Conservation (phyloP, 345 rosid genomes). For the Acer yangbiense region DNA sequence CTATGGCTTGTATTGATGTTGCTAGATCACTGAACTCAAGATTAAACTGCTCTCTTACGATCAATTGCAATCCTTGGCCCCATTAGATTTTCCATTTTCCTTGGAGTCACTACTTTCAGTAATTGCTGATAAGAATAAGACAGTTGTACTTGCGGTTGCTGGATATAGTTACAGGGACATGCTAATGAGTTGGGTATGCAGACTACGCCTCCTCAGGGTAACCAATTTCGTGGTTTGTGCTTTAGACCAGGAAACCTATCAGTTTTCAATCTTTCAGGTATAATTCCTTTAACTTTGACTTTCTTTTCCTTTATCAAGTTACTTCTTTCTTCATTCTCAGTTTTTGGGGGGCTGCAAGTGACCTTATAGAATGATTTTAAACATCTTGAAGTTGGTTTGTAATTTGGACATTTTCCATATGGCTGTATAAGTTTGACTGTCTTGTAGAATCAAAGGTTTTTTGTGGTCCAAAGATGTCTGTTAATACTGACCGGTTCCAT, state of each 20-base stretch:
- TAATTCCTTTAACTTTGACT: background rate
- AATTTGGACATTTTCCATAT: background rate
- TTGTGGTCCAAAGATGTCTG: background rate
- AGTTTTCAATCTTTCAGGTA: conserved; percentile 78
- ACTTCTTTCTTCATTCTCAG: background rate
- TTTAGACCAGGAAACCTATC: conserved; percentile 81
- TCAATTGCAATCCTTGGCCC: conserved; percentile 28
- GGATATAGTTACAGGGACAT: conserved; percentile 94
- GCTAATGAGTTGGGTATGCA: conserved; percentile 98
- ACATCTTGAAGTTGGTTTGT: background rate
- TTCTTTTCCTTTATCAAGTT: background rate
- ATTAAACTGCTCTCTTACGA: conserved; percentile 36
- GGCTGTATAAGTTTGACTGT: conserved; percentile 6
- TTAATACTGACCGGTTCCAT: background rate
- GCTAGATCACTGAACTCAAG: conserved; percentile 33
- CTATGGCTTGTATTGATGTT: conserved; percentile 45
- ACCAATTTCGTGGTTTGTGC: conserved; percentile 84
- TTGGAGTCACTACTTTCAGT: conserved; percentile 66
- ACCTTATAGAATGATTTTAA: background rate
- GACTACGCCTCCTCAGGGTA: conserved; percentile 64
- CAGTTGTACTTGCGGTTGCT: conserved; percentile 77
- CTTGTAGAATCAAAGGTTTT: background rate
- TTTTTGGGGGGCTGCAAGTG: background rate
- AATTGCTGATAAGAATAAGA: conserved; percentile 66
- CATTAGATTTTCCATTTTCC: conserved; percentile 54